Base-by-base conservation (phyloP, 345 rosid genomes). In the Clarkia xantiana region DNA sequence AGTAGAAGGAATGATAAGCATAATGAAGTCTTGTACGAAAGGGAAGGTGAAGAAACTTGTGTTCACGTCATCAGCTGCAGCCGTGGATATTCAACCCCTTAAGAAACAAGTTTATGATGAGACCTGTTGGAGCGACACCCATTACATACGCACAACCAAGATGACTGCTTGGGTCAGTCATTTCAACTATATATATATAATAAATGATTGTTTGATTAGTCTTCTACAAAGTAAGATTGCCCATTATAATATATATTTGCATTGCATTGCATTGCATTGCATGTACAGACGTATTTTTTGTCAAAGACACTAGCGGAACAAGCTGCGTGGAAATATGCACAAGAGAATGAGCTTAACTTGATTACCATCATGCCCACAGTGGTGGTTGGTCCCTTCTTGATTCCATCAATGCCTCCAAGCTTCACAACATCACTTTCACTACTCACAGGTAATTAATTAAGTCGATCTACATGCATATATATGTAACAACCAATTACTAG, bases 11-110 rank as follows among this genome's bases (percentile, higher is more conserved):
- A 52, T 82, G 11, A 42, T 86, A 43, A 66, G 75, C 62, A 87
- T 91, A 36, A 65, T 84, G 87, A 79, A 74, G 55, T 86, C 96
- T 6, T 86, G 98, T 41, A 67, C 40, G 17, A 68, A 75, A 62
- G 81, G 94, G 13, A 76, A 82, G 22, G 87, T 91, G 5, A 34
- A 67, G 51, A 73, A 81, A 60, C 14, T 86, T 9, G 65, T 84
- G 1, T 86, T 80, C 76, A 91, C 98, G 4, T 86, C 98, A 14
- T 91, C 98, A 2, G 98, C 98, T 1, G 98, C 94, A 59, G 73
- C 98, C 1, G 61, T 91, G 14, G 73, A 79, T 50, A 84, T 77
- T 14, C 85, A 79, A 63, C 70, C 73, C 57, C 74, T 73, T 52
- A 60, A 51, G 15, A 75, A 64, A 52, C 46, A 62, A 12, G 67